These are phyloP conservation scores for Quillaja saponaria DNA, from an alignment of 306 rosid species.

Conservation along the genomic window DNA sequence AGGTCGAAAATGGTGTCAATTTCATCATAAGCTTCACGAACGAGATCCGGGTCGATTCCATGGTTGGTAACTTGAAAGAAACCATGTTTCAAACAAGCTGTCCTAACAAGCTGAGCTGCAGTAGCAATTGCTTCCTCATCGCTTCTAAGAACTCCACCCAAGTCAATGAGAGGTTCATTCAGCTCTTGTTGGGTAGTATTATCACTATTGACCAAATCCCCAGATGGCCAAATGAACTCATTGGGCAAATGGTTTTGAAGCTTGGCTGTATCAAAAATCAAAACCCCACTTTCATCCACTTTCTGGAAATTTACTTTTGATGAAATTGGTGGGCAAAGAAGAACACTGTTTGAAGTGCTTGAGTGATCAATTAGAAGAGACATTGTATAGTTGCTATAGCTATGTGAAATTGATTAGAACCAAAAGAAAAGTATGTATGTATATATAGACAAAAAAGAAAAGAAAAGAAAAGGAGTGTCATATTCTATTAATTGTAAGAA, in stretches of 20 bases:
- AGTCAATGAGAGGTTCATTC: slow-evolving; percentile 50
- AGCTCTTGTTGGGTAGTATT: no score
- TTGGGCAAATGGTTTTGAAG: slow-evolving; percentile 40
- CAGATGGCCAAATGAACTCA: slow-evolving; percentile 52
- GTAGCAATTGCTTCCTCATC: slow-evolving; percentile 36
- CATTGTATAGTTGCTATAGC: neutral
- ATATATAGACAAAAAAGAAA: neutral
- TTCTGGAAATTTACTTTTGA: neutral
- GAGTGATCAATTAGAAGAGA: slow-evolving; percentile 36
- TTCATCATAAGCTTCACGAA: slow-evolving; percentile 42
- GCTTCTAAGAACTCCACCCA: slow-evolving; percentile 35
- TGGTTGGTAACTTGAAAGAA: slow-evolving; percentile 70
- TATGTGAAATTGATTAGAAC: no score
- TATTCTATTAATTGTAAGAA: no score
- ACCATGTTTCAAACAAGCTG: slow-evolving; percentile 61
- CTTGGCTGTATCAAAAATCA: slow-evolving; percentile 30
- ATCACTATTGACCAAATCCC: slow-evolving; percentile 34
- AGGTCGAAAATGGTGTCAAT: slow-evolving; percentile 46
- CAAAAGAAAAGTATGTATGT: neutral
- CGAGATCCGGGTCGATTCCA: slow-evolving; percentile 47
- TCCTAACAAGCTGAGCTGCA: slow-evolving; percentile 45
- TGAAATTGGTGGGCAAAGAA: slow-evolving; percentile 16
- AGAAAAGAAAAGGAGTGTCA: no score
- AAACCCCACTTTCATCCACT: slow-evolving; percentile 28
- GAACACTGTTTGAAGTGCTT: slow-evolving; percentile 11